Base-by-base conservation (phyloP, 2,329 filamentous ascomycete genomes). In the Beauveria bassiana region DNA sequence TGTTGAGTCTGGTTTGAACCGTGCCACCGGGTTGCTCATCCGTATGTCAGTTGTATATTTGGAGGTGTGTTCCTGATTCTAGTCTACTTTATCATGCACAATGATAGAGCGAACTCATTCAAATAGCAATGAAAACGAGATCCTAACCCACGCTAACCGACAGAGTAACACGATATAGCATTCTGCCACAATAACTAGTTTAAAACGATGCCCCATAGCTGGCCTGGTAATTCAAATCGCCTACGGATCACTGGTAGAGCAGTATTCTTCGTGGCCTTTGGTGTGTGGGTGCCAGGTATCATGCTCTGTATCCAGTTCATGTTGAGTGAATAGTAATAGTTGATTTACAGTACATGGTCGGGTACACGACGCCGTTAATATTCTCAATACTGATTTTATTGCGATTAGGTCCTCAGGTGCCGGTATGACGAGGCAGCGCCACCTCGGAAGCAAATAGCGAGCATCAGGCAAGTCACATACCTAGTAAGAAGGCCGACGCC, bases 391-490 rank as follows among this genome's bases (percentile, higher is more conserved):
- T 50, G 31, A 58, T 40, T 22, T 40, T 59, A 50, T 49, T 59
- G 26, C 14, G n/a, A 58, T 40, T 42, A 9, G 18, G 20, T 51
- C 31, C 56, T 18, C 34, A n/a, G 50, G 22, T 56, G 20, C 14
- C 14, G 43, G 56, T 59, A 59, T 28, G 57, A 59, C 57, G 10
- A 45, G 57, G 47, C 22, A 45, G 47, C 57, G 57, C 57, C 57
- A 59, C 57, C n/a, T 59, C 47, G 47, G 57, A 59, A 59, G 47
- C 47, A 59, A 56, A 26, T 52, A 52, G 56, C 46, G 56, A 59
- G 56, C 57, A 52, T 28, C 18, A 51, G 20, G 10, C 18, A 59
- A 40, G 43, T 38, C 53, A 43, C 24, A 28, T 49, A 14, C 10
- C 10, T 16, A 26, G 53, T 5, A 42, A 42, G 20, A 7, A 16